A percentile compares a stretch with the other conserved stretches of the same genome.
These are phyloP conservation scores for Monosporascus sp. DNA, from an alignment of 2,329 filamentous ascomycete genomes.

Conservation along the genomic window DNA sequence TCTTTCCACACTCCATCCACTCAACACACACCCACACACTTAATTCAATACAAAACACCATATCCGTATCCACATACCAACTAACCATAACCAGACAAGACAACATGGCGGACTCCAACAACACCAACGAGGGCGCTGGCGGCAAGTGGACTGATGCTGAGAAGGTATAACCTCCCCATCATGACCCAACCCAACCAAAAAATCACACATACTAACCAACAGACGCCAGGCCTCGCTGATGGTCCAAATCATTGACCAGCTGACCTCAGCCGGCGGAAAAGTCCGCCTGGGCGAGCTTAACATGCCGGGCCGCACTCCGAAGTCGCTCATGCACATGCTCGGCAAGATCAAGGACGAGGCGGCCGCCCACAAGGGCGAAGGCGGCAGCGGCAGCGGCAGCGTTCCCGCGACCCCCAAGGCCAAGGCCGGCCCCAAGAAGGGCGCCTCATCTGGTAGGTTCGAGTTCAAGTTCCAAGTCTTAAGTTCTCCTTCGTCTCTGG, in stretches of 20 bases:
- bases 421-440: background rate
- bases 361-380: background rate
- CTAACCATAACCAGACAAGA: background rate
- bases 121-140: background rate
- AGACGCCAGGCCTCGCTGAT: slow-evolving; percentile 6
- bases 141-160: slow-evolving; percentile 8
- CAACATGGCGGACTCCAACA: slow-evolving; percentile 3
- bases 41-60: no score
- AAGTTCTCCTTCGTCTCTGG: no score
- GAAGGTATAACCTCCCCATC: slow-evolving; percentile 6
- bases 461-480: no score
- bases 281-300: slow-evolving; percentile 3
- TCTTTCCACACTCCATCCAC: no score
- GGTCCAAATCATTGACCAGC: slow-evolving; percentile 7
- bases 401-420: no score
- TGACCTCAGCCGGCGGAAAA: background rate
- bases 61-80: background rate
- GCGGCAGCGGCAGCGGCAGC: no score
- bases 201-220: background rate
- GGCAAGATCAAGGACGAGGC: slow-evolving; percentile 1
- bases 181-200: background rate
- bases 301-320: slow-evolving; percentile 8
- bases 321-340: slow-evolving; percentile 4
- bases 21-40: no score
- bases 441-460: no score